Evolutionary conservation across 2,329 filamentous ascomycete species (phyloP).

Genomic region (Penicillium digitatum): DNA sequence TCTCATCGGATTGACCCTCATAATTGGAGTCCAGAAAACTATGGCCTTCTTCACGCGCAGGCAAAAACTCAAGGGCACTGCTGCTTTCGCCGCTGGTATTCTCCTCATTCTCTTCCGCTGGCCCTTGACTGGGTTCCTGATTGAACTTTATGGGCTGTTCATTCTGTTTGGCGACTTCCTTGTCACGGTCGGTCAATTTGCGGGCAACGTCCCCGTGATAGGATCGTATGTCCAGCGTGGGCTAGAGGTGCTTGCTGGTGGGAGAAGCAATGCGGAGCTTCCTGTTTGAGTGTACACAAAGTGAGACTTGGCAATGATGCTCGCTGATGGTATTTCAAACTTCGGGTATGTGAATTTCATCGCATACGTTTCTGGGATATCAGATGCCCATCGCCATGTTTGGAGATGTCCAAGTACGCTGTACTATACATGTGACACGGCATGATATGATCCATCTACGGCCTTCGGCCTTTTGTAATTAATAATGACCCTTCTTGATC

Average conservation of each 20-base stretch:
- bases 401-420: neutral
- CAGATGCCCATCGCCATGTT: neutral
- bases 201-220: constrained; percentile 75
- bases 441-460: constrained; percentile 10
- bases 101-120: constrained; percentile 81
- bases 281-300: constrained; percentile 27
- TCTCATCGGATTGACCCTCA: constrained; percentile 90
- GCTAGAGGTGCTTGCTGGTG: constrained; percentile 67
- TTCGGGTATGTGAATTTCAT: neutral
- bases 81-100: constrained; percentile 80
- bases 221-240: constrained; percentile 77
- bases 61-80: constrained; percentile 88
- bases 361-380: neutral
- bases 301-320: neutral
- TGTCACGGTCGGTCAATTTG: constrained; percentile 84
- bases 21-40: constrained; percentile 90
- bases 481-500: constrained; percentile 20
- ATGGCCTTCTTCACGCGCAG: constrained; percentile 88
- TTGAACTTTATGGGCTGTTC: constrained; percentile 90
- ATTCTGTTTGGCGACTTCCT: constrained; percentile 95
- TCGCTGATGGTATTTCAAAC: neutral
- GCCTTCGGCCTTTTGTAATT: constrained; percentile 17
- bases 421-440: neutral
- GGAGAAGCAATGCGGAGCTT: constrained; percentile 69
- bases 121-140: constrained; percentile 83